Percentiles rank a stretch among this genome's conserved stretches.
These are phyloP conservation scores for Metschnikowia lunata DNA, from an alignment of 805 yeast genomes.

Conservation along the genomic window DNA sequence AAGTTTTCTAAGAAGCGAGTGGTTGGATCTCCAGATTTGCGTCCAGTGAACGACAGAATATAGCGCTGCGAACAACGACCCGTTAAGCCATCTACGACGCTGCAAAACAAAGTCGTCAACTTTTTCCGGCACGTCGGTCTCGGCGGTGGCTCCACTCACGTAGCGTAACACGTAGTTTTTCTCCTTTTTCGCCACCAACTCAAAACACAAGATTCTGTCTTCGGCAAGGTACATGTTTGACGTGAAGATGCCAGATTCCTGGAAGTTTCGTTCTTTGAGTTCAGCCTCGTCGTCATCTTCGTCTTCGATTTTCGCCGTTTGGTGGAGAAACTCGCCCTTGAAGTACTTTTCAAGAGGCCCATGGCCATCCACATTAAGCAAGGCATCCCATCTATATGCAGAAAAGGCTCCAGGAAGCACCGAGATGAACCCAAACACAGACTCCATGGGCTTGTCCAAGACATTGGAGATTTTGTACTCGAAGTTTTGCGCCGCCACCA, in stretches of 20 bases:
- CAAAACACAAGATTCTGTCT: constrained; percentile 96
- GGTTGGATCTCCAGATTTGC: constrained; percentile 86
- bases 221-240: constrained; percentile 97
- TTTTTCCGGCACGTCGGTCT: constrained; percentile 94
- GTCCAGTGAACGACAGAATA: constrained; percentile 82
- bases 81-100: constrained; percentile 97
- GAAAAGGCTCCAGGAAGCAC: constrained; percentile 97
- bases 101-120: constrained; percentile 93
- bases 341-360: constrained; percentile 88
- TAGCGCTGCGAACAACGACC: constrained; percentile 94
- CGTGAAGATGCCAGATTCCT: constrained; percentile 70
- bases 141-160: constrained; percentile 90
- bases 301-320: constrained; percentile 43
- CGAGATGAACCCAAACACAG: constrained; percentile 88
- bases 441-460: constrained; percentile 92
- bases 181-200: constrained; percentile 77
- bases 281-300: constrained; percentile 35
- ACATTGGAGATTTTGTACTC: constrained; percentile 95
- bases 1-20: constrained; percentile 72
- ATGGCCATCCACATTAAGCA: constrained; percentile 65
- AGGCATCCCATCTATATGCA: constrained; percentile 83
- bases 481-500: constrained; percentile 94
- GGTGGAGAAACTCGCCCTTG: constrained; percentile 83
- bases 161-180: constrained; percentile 88
- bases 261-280: constrained; percentile 29